Percentiles rank a stretch among this genome's conserved stretches.
These are phyloP conservation scores for Aspergillus phoenicis DNA, from an alignment of 2,329 filamentous ascomycete species.

Conservation along the genomic window DNA sequence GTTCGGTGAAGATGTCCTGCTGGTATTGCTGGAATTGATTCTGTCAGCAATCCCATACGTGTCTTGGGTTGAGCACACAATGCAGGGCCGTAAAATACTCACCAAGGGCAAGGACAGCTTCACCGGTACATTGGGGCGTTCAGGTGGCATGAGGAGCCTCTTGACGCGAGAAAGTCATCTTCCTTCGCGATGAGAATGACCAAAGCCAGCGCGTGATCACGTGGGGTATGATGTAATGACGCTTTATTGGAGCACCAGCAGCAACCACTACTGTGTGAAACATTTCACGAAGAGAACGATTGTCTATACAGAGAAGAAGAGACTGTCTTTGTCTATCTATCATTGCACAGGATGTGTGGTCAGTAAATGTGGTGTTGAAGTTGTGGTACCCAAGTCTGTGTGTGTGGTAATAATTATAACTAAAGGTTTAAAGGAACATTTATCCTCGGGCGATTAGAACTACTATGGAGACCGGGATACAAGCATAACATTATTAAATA, in stretches of 20 bases:
- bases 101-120: slow-evolving; percentile 66
- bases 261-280: neutral
- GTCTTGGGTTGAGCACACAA: neutral
- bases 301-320: neutral
- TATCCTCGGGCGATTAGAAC: neutral
- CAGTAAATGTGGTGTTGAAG: neutral
- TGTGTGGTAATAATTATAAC: too few relatives aligned
- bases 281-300: neutral
- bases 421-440: too few relatives aligned
- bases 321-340: neutral
- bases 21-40: slow-evolving; percentile 69
- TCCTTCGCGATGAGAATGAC: slow-evolving; percentile 17
- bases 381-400: too few relatives aligned
- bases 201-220: slow-evolving; percentile 23
- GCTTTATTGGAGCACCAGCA: neutral
- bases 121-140: slow-evolving; percentile 53
- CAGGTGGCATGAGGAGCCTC: slow-evolving; percentile 45
- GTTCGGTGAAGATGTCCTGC: slow-evolving; percentile 89
- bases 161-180: slow-evolving; percentile 24
- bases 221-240: slow-evolving; percentile 26
- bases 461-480: neutral
- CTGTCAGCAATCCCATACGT: slow-evolving; percentile 15
- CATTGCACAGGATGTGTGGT: neutral
- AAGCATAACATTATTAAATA: neutral
- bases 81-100: slow-evolving; percentile 19